These are phyloP conservation scores for Paspalum notatum DNA, from an alignment of 176 grass and related monocot genomes.

Conservation along the genomic window DNA sequence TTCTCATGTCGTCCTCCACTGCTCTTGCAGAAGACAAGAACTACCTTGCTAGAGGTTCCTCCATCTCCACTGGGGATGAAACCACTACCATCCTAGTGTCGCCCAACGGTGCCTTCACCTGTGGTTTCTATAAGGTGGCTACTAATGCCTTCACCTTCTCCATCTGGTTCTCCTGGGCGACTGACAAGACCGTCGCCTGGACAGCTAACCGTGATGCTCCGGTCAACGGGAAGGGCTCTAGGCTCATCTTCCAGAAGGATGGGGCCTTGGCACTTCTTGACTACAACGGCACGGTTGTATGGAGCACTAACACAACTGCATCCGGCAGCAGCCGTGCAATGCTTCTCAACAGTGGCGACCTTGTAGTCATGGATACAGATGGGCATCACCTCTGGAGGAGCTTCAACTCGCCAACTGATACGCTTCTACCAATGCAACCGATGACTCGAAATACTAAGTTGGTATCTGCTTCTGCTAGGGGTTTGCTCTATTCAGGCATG, in stretches of 20 bases:
- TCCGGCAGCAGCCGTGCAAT: background rate
- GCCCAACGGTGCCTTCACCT: constrained; percentile 45
- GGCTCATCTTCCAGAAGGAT: constrained; percentile 26
- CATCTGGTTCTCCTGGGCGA: constrained; percentile 49
- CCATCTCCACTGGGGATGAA: constrained; percentile 5
- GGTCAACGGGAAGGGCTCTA: constrained; percentile 59
- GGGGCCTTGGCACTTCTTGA: constrained; percentile 36
- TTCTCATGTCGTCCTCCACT: background rate
- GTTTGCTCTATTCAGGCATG: constrained; percentile 50
- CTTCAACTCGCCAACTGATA: constrained; percentile 62
- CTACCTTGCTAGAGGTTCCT: constrained; percentile 35
- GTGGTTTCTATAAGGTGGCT: constrained; percentile 67
- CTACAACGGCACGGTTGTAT: constrained; percentile 33
- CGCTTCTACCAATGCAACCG: constrained; percentile 42
- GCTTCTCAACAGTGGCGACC: constrained; percentile 48
- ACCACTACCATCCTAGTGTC: constrained; percentile 48
- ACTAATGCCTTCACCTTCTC: constrained; percentile 66
- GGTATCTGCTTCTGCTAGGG: constrained; percentile 39
- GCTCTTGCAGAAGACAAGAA: background rate
- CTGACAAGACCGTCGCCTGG: constrained; percentile 48
- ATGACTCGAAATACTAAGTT: constrained; percentile 52
- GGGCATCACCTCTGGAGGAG: constrained; percentile 34
- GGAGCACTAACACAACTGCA: constrained; percentile 44
- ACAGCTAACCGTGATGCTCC: constrained; percentile 59
- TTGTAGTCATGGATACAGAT: constrained; percentile 34